A percentile compares a stretch with the other conserved stretches of the same genome.
These are phyloP conservation scores for Pythium volutum DNA, from an alignment of 352 stramenopile species.

Conservation along the genomic window DNA sequence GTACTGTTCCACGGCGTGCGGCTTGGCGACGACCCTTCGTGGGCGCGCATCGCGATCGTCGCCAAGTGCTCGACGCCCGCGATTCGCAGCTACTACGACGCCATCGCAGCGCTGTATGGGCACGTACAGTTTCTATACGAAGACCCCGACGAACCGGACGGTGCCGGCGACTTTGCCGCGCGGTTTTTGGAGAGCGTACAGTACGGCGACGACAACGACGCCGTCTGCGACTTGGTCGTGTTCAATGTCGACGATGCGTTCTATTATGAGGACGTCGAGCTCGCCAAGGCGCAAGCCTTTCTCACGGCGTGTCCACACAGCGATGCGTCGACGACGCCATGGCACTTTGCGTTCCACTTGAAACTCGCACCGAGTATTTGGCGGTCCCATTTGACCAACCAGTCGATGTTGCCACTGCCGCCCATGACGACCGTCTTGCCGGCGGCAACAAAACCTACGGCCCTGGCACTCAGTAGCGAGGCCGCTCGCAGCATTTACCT, in stretches of 20 bases:
- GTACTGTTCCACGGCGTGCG: constrained; percentile 23
- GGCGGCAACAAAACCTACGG: neutral
- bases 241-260: constrained; percentile 66
- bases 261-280: constrained; percentile 48
- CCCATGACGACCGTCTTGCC: constrained; percentile 29
- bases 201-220: neutral
- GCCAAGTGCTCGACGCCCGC: constrained; percentile 36
- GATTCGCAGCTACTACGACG: constrained; percentile 33
- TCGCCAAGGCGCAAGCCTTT: constrained; percentile 31
- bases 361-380: constrained; percentile 77
- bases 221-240: constrained; percentile 27
- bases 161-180: constrained; percentile 26
- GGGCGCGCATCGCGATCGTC: constrained; percentile 32
- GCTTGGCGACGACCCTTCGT: constrained; percentile 27
- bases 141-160: constrained; percentile 14
- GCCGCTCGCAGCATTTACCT: constrained; percentile 23
- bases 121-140: constrained; percentile 42
- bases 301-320: constrained; percentile 2
- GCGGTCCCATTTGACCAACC: constrained; percentile 61
- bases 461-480: constrained; percentile 16
- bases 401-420: constrained; percentile 46
- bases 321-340: neutral
- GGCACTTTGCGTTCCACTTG: constrained; percentile 62
- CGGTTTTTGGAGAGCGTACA: constrained; percentile 29
- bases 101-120: constrained; percentile 28